A percentile compares a stretch with the other conserved stretches of the same genome.
Evolutionary conservation across 768 basidiomycete genomes (phyloP).

Genomic region (Sporobolomyces phaffii): DNA sequence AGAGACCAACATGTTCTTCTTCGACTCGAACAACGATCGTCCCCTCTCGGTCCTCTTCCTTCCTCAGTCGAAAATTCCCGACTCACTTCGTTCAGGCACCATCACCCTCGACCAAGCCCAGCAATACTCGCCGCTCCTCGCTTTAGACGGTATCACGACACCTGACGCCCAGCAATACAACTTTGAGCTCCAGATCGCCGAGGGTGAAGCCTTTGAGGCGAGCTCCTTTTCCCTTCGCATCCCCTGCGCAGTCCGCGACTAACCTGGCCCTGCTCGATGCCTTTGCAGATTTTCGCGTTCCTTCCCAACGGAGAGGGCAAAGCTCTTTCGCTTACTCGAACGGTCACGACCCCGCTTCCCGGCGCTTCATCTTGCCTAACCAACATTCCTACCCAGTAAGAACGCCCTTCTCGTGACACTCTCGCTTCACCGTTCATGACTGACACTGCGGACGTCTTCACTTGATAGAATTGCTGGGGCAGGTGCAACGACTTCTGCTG

Average conservation of each 20-base stretch:
- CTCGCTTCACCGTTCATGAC: background rate
- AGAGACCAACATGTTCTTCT: conserved; percentile 36
- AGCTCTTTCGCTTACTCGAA: conserved; percentile 22
- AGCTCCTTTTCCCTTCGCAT: background rate
- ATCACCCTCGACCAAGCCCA: conserved; percentile 27
- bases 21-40: conserved; percentile 31
- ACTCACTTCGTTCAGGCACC: conserved; percentile 15
- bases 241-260: too few relatives aligned
- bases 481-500: background rate
- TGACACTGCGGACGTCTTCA: background rate
- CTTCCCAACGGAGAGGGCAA: conserved; percentile 38
- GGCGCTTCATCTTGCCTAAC: conserved; percentile 23
- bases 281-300: conserved; percentile 34
- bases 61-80: conserved; percentile 5
- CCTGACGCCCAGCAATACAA: conserved; percentile 28
- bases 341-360: conserved; percentile 26
- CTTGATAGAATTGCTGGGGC: conserved; percentile 3
- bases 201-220: conserved; percentile 38
- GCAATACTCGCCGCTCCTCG: conserved; percentile 23
- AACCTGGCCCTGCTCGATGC: too few relatives aligned
- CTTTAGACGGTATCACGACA: conserved; percentile 26
- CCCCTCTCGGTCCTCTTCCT: conserved; percentile 33
- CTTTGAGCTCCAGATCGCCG: conserved; percentile 34
- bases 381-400: conserved; percentile 15
- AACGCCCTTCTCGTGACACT: background rate